phyloP scores from a whole-genome alignment of 2,329 filamentous ascomycete species.

The Diaporthe citrichinensis region DNA sequence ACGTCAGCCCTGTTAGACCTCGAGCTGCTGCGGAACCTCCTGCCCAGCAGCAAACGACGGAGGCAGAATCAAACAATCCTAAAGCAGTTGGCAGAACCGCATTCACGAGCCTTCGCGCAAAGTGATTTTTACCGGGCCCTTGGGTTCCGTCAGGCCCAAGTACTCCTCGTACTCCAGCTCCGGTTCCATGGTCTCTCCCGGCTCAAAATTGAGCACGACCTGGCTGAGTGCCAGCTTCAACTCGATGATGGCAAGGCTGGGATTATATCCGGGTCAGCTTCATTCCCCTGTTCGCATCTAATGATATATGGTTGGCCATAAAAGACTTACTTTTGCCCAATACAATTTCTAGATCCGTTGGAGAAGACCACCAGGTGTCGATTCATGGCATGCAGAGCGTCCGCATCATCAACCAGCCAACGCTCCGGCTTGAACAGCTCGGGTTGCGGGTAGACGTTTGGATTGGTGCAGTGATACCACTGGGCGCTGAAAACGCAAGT shows the following conservation, averaged over 20 bases:
- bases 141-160: neutral
- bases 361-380: conserved; percentile 1
- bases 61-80: neutral
- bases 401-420: conserved; percentile 2
- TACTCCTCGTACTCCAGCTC: conserved; percentile 12
- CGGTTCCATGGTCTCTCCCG: neutral
- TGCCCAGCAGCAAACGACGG: neutral
- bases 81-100: neutral
- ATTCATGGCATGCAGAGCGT: conserved; percentile 20
- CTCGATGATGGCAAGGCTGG: conserved; percentile 7
- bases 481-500: conserved; percentile 5
- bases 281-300: neutral
- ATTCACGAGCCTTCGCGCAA: neutral
- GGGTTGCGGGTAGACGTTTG: neutral
- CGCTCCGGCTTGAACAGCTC: conserved; percentile 9
- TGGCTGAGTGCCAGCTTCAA: conserved; percentile 14
- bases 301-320: fast-evolving
- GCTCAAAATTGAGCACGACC: neutral
- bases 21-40: neutral
- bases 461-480: conserved; percentile 9
- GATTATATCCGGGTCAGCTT: neutral
- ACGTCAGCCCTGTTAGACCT: neutral
- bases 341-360: conserved; percentile 2
- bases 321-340: conserved; percentile 14
- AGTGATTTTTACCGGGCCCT: neutral